Conservation (phyloP, 2,329 filamentous ascomycete species). For the Waltergamsia citrina region DNA sequence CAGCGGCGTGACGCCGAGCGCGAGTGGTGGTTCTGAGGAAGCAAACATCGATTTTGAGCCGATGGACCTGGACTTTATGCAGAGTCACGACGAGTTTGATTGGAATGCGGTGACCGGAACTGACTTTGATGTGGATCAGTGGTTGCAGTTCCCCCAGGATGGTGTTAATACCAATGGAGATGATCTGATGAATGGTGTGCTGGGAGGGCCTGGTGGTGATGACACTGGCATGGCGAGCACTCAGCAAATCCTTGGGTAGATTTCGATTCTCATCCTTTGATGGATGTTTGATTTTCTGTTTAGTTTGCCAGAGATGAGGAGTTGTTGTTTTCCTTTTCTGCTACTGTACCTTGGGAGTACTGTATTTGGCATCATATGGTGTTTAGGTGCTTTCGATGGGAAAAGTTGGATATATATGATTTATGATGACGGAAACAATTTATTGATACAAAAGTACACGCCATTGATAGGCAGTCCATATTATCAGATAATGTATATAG, state of each 20-base stretch:
- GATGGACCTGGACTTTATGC: constrained; percentile 36
- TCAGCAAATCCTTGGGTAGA: background rate
- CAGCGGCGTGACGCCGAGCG: constrained; percentile 33
- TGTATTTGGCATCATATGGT: background rate
- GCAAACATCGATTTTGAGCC: constrained; percentile 16
- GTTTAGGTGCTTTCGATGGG: background rate
- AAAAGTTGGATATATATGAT: no score
- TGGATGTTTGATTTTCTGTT: background rate
- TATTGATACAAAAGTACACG: no score
- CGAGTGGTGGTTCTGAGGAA: constrained; percentile 33
- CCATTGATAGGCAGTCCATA: no score
- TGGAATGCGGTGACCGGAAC: constrained; percentile 43
- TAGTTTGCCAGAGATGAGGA: no score
- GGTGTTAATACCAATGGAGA: constrained; percentile 14
- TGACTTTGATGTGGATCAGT: constrained; percentile 49
- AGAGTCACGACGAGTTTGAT: constrained; percentile 39
- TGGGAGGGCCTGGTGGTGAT: background rate
- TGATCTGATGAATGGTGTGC: background rate
- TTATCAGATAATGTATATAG: no score
- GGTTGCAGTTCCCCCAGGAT: constrained; percentile 47
- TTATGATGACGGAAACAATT: no score
- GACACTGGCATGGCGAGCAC: constrained; percentile 1
- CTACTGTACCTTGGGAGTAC: no score
- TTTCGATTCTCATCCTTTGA: background rate
- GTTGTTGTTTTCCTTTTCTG: no score